phyloP scores from a whole-genome alignment of 2,329 filamentous ascomycete species.

The Neonectria sp. region DNA sequence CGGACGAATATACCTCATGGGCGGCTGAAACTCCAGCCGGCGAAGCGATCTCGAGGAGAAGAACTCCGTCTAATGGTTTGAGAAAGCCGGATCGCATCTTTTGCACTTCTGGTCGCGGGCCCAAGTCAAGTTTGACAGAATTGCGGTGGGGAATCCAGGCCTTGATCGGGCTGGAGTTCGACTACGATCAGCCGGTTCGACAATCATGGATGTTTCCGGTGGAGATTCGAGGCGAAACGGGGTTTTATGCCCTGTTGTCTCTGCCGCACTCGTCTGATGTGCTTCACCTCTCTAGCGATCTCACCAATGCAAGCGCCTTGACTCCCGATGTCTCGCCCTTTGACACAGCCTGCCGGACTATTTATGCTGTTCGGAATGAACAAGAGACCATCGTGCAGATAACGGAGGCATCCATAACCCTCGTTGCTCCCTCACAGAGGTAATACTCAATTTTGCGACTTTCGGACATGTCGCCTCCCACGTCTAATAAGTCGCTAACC shows the following conservation, averaged over 20 bases:
- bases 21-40: slow-evolving; percentile 12
- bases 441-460: slow-evolving; percentile 39
- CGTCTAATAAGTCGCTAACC: slow-evolving; percentile 34
- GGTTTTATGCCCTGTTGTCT: slow-evolving; percentile 61
- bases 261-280: slow-evolving; percentile 65
- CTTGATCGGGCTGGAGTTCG: slow-evolving; percentile 72
- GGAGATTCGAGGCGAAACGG: slow-evolving; percentile 34
- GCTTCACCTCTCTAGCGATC: slow-evolving; percentile 64
- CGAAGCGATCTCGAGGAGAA: slow-evolving; percentile 24
- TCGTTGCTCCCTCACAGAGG: slow-evolving; percentile 56
- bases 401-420: slow-evolving; percentile 63
- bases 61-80: slow-evolving; percentile 29
- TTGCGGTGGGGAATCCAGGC: slow-evolving; percentile 80
- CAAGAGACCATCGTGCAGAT: slow-evolving; percentile 65
- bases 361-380: slow-evolving; percentile 59
- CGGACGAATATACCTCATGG: slow-evolving; percentile 54
- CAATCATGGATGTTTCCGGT: slow-evolving; percentile 67
- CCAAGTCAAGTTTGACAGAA: slow-evolving; percentile 76
- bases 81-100: slow-evolving; percentile 71
- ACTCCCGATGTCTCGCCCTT: slow-evolving; percentile 60
- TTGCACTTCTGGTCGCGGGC: slow-evolving; percentile 75
- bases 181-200: slow-evolving; percentile 64
- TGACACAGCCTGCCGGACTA: slow-evolving; percentile 67
- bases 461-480: background rate
- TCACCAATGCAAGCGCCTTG: slow-evolving; percentile 61